Conservation (phyloP, 352 stramenopile genomes). For the Pythium coloratum region DNA sequence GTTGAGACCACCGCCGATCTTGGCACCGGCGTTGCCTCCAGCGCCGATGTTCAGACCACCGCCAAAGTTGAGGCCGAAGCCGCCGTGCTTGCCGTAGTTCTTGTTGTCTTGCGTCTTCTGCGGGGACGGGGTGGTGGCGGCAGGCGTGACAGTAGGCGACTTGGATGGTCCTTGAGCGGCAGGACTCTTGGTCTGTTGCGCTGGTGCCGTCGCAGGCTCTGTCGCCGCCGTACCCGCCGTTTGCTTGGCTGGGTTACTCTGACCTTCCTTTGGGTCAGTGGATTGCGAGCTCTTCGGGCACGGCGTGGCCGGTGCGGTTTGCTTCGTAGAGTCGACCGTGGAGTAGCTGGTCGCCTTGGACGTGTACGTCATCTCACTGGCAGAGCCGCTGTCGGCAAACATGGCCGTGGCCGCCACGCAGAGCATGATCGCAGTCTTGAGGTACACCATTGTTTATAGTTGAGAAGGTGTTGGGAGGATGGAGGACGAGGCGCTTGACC, state of each 20-base stretch:
- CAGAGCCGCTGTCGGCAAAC: not conserved
- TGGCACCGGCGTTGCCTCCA: not conserved
- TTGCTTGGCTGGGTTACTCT: not conserved
- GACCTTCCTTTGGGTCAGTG: not conserved
- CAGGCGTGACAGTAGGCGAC: not conserved
- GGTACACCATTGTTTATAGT: slow-evolving; percentile 3
- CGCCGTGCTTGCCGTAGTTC: not conserved
- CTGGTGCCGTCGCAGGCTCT: not conserved
- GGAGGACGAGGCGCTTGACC: not conserved
- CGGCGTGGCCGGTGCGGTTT: not conserved
- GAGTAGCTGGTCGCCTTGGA: not conserved
- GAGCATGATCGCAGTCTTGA: slow-evolving; percentile 8
- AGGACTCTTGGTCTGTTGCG: not conserved
- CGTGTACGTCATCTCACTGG: not conserved
- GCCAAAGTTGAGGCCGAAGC: no score
- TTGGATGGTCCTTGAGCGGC: not conserved
- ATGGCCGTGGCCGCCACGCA: not conserved
- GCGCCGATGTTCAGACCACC: not conserved
- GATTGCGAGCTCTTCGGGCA: not conserved
- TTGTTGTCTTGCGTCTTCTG: not conserved
- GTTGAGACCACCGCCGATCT: not conserved
- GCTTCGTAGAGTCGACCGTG: not conserved
- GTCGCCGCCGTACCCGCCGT: not conserved
- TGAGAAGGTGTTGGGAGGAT: not conserved
- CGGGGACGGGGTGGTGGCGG: not conserved